These are phyloP conservation scores for Sechiopsis laciniata DNA, from an alignment of 306 rosid genomes.

Conservation along the genomic window DNA sequence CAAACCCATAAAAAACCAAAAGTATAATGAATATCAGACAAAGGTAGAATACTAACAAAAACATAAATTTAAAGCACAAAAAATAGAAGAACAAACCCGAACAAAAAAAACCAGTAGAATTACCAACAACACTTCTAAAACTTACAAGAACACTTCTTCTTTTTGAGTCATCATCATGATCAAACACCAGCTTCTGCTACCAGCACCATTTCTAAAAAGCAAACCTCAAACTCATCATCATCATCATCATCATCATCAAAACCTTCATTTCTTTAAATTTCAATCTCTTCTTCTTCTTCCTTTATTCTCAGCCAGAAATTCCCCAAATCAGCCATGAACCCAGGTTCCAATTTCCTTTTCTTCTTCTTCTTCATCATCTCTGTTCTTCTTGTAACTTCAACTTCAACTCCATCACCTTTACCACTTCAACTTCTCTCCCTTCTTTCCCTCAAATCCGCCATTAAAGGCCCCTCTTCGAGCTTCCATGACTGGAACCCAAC, in stretches of 20 bases:
- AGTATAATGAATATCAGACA: conserved; percentile 69
- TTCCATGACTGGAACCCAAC: conserved; percentile 76
- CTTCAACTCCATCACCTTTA: conserved; percentile 16
- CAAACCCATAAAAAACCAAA: conserved; percentile 46
- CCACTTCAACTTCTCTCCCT: conserved; percentile 60
- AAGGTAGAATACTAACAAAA: conserved; percentile 49
- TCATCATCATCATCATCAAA: conserved; percentile 52
- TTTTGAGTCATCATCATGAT: conserved; percentile 31
- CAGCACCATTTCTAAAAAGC: conserved; percentile 94
- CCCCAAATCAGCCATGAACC: conserved; percentile 55
- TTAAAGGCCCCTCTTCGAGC: conserved; percentile 53
- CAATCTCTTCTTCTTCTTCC: conserved; percentile 34
- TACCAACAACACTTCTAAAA: too few relatives aligned
- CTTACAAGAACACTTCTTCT: not conserved
- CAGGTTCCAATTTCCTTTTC: conserved; percentile 32
- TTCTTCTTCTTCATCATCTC: conserved; percentile 24
- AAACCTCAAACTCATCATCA: conserved; percentile 46
- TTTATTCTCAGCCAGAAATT: conserved; percentile 34
- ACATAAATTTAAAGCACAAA: conserved; percentile 22
- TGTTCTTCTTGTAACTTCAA: conserved; percentile 24
- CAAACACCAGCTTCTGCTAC: conserved; percentile 61
- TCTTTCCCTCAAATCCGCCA: conserved; percentile 56
- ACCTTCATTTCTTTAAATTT: conserved; percentile 65
- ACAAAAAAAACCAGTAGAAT: not conserved
- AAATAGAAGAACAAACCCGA: conserved; percentile 8